Evolutionary conservation across 2,329 filamentous ascomycete species (phyloP), one percentile per base, ranked within the genome.

Genomic region (Metarhizium robertsii): DNA sequence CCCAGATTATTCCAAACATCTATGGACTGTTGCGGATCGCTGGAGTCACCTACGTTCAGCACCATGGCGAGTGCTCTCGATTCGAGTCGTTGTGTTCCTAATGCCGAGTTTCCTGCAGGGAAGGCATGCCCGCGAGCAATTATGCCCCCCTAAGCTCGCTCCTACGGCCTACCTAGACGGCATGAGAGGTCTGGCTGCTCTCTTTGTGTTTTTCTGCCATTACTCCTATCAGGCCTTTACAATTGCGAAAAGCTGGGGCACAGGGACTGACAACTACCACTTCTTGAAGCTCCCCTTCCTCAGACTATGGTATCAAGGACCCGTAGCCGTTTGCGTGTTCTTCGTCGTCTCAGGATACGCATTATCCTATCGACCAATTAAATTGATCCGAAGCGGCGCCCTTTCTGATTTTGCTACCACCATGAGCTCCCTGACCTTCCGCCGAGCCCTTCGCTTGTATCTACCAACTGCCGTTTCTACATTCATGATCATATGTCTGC

Each of bases 311-410:
- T 83, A 77, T 63, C 76, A 77, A 53, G 80, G 79, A 1, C 79
- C 78, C 3, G 75, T 79, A 0, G 80, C 79, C 61, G 81, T 84
- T 43, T 79, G 76, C 66, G 68, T 83, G 60, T 85, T 85, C 71
- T 85, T 84, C 63, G 76, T 84, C 62, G 79, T 84, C 48, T 82
- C 79, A 0, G 81, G 81, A 20, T 85, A 83, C 65, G 83, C 80
- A 2, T 71, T 86, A 13, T 78, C 76, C 34, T 75, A 83, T 55
- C 74, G 74, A 49, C 76, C 78, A 1, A 61, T 81, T n/a, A 77
- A 74, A 58, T 69, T 79, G 51, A 65, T 71, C 29, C 73, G 73
- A 47, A 67, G 60, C 54, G 66, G 68, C n/a, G 61, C 61, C 43
- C 66, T 66, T 48, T 62, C 70, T 38, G 73, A 72, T 14, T 73